These are phyloP conservation scores for Gnomoniopsis smithogilvyi DNA, from an alignment of 2,329 filamentous ascomycete species.

Conservation along the genomic window DNA sequence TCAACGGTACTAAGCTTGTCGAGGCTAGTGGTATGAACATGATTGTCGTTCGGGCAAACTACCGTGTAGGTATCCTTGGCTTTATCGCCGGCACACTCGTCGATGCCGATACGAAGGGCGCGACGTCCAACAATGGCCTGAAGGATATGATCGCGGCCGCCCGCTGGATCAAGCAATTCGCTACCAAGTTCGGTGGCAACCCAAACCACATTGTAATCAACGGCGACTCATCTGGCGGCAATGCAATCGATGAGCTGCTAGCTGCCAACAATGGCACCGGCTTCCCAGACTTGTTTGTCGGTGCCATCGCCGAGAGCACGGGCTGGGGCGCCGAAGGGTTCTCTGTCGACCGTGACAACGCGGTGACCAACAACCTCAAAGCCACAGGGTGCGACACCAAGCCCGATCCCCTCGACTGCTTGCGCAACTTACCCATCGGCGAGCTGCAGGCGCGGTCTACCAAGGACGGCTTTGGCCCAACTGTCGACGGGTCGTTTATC, in stretches of 20 bases:
- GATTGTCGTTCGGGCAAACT: slow-evolving; percentile 10
- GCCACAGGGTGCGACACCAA: slow-evolving; percentile 6
- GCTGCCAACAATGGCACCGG: slow-evolving; percentile 12
- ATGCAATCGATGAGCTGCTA: slow-evolving; percentile 11
- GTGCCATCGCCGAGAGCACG: slow-evolving; percentile 8
- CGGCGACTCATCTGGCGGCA: slow-evolving; percentile 4
- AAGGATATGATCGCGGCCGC: slow-evolving; percentile 13
- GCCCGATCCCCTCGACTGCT: slow-evolving; percentile 8
- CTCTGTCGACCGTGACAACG: slow-evolving; percentile 1
- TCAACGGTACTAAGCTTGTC: slow-evolving; percentile 8
- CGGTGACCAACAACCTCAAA: slow-evolving; percentile 5
- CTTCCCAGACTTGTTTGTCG: slow-evolving; percentile 8
- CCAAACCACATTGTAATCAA: slow-evolving; percentile 12
- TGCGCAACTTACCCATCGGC: slow-evolving; percentile 11
- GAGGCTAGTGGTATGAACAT: slow-evolving; percentile 11
- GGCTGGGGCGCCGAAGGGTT: slow-evolving; percentile 8
- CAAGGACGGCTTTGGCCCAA: slow-evolving; percentile 9
- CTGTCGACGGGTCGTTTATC: slow-evolving; percentile 5
- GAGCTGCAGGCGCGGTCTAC: slow-evolving; percentile 10
- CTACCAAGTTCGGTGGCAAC: slow-evolving; percentile 13
- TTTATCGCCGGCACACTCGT: slow-evolving; percentile 10
- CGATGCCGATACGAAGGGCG: slow-evolving; percentile 8
- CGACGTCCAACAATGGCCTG: slow-evolving; percentile 6
- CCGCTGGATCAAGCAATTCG: slow-evolving; percentile 11
- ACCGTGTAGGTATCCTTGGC: slow-evolving; percentile 12